Conservation (phyloP, 2,329 filamentous ascomycete genomes). For the Hymenoscyphus occultus region DNA sequence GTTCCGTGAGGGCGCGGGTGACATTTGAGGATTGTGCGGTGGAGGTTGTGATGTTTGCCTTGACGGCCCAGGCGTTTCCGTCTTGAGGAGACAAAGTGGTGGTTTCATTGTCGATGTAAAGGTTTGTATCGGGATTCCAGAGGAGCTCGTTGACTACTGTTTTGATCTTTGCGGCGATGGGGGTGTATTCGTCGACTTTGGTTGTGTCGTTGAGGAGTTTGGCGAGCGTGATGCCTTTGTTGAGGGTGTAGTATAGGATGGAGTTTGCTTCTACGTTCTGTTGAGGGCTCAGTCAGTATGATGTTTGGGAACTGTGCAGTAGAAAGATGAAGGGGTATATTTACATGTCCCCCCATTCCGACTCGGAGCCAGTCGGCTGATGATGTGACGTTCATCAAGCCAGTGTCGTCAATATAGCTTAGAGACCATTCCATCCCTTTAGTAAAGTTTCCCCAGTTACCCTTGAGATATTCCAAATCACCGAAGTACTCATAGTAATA, state of each 20-base stretch:
- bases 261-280: conserved; percentile 29
- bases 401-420: conserved; percentile 40
- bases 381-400: conserved; percentile 28
- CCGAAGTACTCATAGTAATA: conserved; percentile 56
- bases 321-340: background rate
- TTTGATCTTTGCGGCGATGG: conserved; percentile 14
- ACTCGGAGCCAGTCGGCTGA: conserved; percentile 26
- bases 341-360: conserved; percentile 30
- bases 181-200: conserved; percentile 9
- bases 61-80: conserved; percentile 53
- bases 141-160: conserved; percentile 19
- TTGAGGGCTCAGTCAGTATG: background rate
- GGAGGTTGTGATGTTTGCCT: conserved; percentile 23
- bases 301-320: no score
- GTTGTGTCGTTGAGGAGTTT: conserved; percentile 26
- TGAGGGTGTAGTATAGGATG: conserved; percentile 45
- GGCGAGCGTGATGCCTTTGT: conserved; percentile 44
- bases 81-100: conserved; percentile 56
- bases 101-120: conserved; percentile 54
- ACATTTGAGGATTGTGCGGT: conserved; percentile 42
- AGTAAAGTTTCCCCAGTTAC: conserved; percentile 48
- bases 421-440: conserved; percentile 44
- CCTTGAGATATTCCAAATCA: conserved; percentile 46
- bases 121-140: conserved; percentile 39
- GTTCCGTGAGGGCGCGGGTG: conserved; percentile 19